Conservation (phyloP, 2,329 filamentous ascomycete genomes). For the Penicillium palitans region DNA sequence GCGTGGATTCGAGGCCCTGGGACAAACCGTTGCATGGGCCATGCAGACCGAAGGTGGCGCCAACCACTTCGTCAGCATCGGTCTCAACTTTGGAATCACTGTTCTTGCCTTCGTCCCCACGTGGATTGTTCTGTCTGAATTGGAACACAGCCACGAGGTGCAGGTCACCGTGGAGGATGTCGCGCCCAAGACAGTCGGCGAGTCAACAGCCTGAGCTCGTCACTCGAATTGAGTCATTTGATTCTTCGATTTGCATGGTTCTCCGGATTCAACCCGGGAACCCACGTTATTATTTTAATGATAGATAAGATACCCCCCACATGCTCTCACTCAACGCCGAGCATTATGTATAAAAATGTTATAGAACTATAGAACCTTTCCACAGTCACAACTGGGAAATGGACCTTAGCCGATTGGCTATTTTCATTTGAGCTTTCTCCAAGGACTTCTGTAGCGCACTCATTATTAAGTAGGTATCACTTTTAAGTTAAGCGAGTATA, state of each 20-base stretch:
- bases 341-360: constrained; percentile 5
- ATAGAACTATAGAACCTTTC: constrained; percentile 7
- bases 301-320: constrained; percentile 10
- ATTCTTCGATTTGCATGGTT: constrained; percentile 5
- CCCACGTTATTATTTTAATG: constrained; percentile 5
- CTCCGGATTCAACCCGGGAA: background rate
- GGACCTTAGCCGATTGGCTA: background rate
- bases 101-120: constrained; percentile 24
- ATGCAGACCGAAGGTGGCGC: constrained; percentile 26
- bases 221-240: constrained; percentile 2
- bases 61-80: constrained; percentile 29
- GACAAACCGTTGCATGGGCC: constrained; percentile 29
- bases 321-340: constrained; percentile 13
- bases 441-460: background rate
- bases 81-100: constrained; percentile 28
- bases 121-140: constrained; percentile 25
- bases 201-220: constrained; percentile 1
- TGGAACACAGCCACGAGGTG: constrained; percentile 28
- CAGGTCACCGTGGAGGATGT: constrained; percentile 21
- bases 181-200: background rate
- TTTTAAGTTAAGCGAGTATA: background rate
- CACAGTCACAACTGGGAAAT: background rate
- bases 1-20: constrained; percentile 26
- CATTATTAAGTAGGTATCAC: too few relatives aligned
- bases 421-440: background rate